phyloP scores from a whole-genome alignment of 805 yeast genomes.

The Saccharomycopsis synnaedendra region DNA sequence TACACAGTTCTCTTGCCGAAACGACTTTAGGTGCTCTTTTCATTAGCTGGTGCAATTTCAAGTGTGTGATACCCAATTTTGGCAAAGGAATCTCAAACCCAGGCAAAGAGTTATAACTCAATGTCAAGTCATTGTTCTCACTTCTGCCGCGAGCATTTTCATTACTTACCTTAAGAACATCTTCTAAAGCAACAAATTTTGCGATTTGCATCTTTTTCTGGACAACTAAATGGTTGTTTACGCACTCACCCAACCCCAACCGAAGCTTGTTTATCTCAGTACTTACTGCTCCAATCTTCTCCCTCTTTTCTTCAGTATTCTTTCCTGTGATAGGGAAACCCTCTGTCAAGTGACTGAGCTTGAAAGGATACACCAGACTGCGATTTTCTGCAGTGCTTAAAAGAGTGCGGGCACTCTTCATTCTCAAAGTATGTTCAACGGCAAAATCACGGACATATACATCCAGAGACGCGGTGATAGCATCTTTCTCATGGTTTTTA shows the following conservation, averaged over 20 bases:
- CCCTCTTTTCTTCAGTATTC: conserved; percentile 22
- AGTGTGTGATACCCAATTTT: conserved; percentile 56
- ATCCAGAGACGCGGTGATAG: conserved; percentile 38
- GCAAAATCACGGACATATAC: conserved; percentile 80
- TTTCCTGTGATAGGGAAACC: conserved; percentile 41
- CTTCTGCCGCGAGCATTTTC: conserved; percentile 47
- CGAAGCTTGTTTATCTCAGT: conserved; percentile 50
- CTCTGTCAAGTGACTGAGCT: conserved; percentile 59
- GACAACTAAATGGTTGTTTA: conserved; percentile 68
- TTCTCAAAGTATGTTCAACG: conserved; percentile 59
- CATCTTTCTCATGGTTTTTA: conserved; percentile 38
- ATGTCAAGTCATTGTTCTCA: conserved; percentile 34
- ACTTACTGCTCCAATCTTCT: conserved; percentile 31
- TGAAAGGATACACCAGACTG: conserved; percentile 85
- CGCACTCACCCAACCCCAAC: conserved; percentile 70
- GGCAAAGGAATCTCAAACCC: conserved; percentile 73
- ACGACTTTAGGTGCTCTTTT: conserved; percentile 34
- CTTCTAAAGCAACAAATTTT: conserved; percentile 60
- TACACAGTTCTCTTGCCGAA: conserved; percentile 56
- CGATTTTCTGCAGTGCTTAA: conserved; percentile 59
- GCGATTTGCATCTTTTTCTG: conserved; percentile 64
- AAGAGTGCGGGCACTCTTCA: conserved; percentile 62
- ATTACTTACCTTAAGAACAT: conserved; percentile 37
- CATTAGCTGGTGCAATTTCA: conserved; percentile 53
- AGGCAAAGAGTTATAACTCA: conserved; percentile 32